Evolutionary conservation across 2,329 filamentous ascomycete genomes (phyloP).

Genomic region (Monosporascus sp.): DNA sequence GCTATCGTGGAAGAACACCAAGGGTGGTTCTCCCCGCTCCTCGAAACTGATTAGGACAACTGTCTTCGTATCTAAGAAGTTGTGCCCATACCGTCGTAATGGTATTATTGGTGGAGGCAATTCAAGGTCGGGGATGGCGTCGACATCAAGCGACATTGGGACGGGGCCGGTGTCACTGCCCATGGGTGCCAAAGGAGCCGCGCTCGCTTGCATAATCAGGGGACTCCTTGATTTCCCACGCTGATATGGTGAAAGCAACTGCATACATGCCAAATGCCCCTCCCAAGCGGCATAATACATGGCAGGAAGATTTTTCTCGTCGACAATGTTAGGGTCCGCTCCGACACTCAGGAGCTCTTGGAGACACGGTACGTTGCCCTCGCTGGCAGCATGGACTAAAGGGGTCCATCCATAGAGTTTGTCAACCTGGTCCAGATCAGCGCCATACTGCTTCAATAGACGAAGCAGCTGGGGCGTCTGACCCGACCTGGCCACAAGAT

Average conservation of each 20-base stretch:
- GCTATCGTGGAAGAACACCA: slow-evolving; percentile 94
- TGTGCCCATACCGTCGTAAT: slow-evolving; percentile 89
- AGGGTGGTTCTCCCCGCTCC: slow-evolving; percentile 65
- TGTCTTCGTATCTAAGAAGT: slow-evolving; percentile 96
- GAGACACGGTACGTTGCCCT: slow-evolving; percentile 87
- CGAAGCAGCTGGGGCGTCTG: slow-evolving; percentile 74
- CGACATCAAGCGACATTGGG: slow-evolving; percentile 67
- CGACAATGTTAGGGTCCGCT: slow-evolving; percentile 71
- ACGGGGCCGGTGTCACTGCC: slow-evolving; percentile 46
- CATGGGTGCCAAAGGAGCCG: slow-evolving; percentile 34
- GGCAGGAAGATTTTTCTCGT: slow-evolving; percentile 88
- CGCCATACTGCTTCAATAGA: slow-evolving; percentile 77
- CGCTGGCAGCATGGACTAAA: slow-evolving; percentile 90
- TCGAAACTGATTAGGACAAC: slow-evolving; percentile 92
- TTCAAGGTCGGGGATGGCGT: slow-evolving; percentile 87
- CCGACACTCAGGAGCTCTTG: slow-evolving; percentile 74
- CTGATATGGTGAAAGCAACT: slow-evolving; percentile 65
- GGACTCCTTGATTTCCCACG: slow-evolving; percentile 38
- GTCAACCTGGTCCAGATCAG: slow-evolving; percentile 85
- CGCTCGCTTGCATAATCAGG: slow-evolving; percentile 36
- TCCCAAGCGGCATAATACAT: slow-evolving; percentile 99
- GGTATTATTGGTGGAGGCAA: slow-evolving; percentile 95
- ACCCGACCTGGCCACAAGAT: slow-evolving; percentile 86
- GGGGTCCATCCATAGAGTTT: slow-evolving; percentile 98
- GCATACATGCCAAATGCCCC: slow-evolving; percentile 91